These are phyloP conservation scores for Rubia tinctorum DNA, from an alignment of 305 asterid genomes.

Conservation along the genomic window DNA sequence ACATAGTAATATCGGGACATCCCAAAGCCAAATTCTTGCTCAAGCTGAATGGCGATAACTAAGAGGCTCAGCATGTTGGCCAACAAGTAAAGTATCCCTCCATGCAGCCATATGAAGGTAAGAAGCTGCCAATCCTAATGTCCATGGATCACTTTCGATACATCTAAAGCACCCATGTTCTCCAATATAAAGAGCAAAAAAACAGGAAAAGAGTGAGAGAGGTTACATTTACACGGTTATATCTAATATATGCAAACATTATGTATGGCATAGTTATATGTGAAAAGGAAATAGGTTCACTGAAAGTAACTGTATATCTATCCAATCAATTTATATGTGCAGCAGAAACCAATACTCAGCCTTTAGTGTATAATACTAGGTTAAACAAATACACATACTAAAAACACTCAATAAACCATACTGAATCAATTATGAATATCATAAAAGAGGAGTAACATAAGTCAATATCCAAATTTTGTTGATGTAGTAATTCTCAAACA, in stretches of 20 bases:
- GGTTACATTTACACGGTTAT: background rate
- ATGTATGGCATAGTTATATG: background rate
- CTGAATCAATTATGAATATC: background rate
- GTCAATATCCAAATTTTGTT: background rate
- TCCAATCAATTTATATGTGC: background rate
- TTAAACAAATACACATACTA: background rate
- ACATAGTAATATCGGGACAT: conserved; percentile 15
- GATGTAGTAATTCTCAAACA: too few relatives aligned
- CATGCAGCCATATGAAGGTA: conserved; percentile 53
- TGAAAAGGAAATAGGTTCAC: too few relatives aligned
- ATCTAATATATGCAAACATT: background rate
- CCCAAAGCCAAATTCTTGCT: conserved; percentile 55
- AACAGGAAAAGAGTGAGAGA: background rate
- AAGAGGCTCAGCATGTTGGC: conserved; percentile 56
- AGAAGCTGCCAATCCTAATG: conserved; percentile 56
- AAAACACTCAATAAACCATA: background rate
- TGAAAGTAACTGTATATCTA: background rate
- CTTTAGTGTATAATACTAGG: too few relatives aligned
- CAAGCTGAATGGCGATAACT: conserved; percentile 48
- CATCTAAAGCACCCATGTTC: conserved; percentile 53
- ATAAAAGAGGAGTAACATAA: background rate
- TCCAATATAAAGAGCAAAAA: conserved; percentile 30
- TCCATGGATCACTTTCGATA: conserved; percentile 38
- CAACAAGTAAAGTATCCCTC: conserved; percentile 48
- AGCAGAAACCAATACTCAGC: background rate